phyloP scores from a whole-genome alignment of 2,329 filamentous ascomycete species.

The Ophiostoma pallidulum region DNA sequence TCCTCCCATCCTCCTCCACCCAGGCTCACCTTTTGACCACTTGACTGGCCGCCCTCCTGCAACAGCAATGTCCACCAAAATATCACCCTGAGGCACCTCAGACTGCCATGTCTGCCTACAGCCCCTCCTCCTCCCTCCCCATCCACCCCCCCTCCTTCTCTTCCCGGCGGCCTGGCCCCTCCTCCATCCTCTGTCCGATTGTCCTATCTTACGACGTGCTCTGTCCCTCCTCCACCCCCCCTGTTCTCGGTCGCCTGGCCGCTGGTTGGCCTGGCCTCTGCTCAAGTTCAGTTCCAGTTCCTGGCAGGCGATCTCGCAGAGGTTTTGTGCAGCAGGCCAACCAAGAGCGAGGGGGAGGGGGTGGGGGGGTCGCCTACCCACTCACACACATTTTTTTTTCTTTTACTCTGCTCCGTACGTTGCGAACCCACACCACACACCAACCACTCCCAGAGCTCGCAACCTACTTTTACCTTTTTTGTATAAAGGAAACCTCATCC shows the following conservation, averaged over 20 bases:
- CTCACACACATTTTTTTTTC: background rate
- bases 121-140: background rate
- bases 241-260: background rate
- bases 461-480: background rate
- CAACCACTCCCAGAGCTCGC: background rate
- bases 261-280: background rate
- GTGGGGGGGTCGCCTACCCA: no score
- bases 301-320: no score
- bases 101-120: constrained; percentile 5
- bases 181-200: no score
- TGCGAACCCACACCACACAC: background rate
- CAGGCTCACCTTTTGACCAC: no score
- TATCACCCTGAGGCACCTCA: background rate
- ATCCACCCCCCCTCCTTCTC: background rate
- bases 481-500: constrained; percentile 8
- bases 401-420: no score
- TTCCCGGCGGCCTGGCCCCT: no score
- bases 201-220: no score
- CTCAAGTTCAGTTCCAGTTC: background rate
- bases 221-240: background rate
- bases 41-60: background rate
- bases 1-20: background rate
- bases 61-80: background rate
- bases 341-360: no score
- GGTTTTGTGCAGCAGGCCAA: background rate